Percentiles rank a stretch among this genome's conserved stretches.
Evolutionary conservation across 208 protist species (phyloP).

Genomic region (Naegleria lovaniensis): DNA sequence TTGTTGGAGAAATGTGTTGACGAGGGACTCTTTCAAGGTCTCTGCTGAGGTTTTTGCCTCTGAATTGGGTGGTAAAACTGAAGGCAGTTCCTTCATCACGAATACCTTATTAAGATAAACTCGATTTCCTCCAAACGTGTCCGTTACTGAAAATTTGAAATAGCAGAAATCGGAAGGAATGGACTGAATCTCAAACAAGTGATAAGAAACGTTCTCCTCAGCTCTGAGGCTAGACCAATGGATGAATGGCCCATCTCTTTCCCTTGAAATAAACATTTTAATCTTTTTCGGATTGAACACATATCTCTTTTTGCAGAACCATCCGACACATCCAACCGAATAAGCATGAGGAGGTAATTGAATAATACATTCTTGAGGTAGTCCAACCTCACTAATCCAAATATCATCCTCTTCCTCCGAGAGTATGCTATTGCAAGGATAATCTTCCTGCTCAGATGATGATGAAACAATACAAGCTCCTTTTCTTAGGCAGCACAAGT

Average conservation of each 20-base stretch:
- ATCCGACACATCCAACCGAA: neutral
- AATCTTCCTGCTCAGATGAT: neutral
- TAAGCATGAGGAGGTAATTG: neutral
- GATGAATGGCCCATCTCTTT: neutral
- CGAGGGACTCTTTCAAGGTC: neutral
- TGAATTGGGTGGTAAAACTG: neutral
- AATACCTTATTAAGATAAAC: slow-evolving; percentile 11
- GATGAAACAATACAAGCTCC: neutral
- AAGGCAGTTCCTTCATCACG: neutral
- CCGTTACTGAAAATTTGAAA: neutral
- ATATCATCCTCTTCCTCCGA: neutral
- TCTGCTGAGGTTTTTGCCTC: neutral
- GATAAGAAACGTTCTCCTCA: neutral
- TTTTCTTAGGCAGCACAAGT: neutral
- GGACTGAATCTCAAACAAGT: neutral
- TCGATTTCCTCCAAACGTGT: slow-evolving; percentile 18
- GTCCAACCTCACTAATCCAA: neutral
- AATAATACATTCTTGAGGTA: neutral
- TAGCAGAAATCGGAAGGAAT: neutral
- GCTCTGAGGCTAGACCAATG: neutral
- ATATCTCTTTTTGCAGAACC: slow-evolving; percentile 20
- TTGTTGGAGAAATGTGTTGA: neutral
- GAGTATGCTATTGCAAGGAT: neutral
- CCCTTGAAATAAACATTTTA: neutral
- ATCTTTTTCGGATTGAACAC: slow-evolving; percentile 16